Evolutionary conservation across 192 early-diverging fungal genomes (phyloP).

Genomic region (Entomortierella beljakovae): DNA sequence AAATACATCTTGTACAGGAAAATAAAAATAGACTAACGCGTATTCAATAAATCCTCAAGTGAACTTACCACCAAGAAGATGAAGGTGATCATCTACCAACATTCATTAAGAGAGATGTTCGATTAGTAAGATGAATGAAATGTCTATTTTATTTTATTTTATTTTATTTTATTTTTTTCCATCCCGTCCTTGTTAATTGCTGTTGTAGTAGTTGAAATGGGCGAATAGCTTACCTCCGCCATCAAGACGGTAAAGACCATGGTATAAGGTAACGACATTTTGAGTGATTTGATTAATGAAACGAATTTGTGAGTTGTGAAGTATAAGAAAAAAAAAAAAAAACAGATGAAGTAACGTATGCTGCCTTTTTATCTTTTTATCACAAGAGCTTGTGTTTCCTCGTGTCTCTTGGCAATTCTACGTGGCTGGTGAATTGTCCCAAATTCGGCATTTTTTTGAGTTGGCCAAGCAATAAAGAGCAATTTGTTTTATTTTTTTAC

Average conservation of each 20-base stretch:
- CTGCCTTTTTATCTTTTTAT: not conserved
- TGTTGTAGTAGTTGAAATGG: too few relatives aligned
- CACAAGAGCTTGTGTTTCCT: too few relatives aligned
- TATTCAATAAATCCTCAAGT: not conserved
- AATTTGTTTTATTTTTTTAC: not conserved
- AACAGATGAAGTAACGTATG: not conserved
- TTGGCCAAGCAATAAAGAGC: slow-evolving; percentile 35
- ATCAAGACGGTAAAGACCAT: slow-evolving; percentile 60
- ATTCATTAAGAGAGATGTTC: not conserved
- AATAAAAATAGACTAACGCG: too few relatives aligned
- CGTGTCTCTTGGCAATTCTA: too few relatives aligned
- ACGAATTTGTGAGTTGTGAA: not conserved
- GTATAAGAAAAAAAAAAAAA: not conserved
- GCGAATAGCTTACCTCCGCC: slow-evolving; percentile 45
- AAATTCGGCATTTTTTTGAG: too few relatives aligned
- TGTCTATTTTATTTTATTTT: too few relatives aligned
- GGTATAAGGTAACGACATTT: slow-evolving; percentile 59
- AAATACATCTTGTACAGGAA: too few relatives aligned
- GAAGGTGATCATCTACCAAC: slow-evolving; percentile 48
- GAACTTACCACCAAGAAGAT: slow-evolving; percentile 53
- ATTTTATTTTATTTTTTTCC: not conserved
- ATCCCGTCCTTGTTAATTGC: not conserved
- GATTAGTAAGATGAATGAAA: too few relatives aligned
- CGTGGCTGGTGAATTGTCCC: too few relatives aligned
- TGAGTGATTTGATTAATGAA: not conserved